Base-by-base conservation (phyloP, 2,329 filamentous ascomycete genomes). In the Colletotrichum godetiae region DNA sequence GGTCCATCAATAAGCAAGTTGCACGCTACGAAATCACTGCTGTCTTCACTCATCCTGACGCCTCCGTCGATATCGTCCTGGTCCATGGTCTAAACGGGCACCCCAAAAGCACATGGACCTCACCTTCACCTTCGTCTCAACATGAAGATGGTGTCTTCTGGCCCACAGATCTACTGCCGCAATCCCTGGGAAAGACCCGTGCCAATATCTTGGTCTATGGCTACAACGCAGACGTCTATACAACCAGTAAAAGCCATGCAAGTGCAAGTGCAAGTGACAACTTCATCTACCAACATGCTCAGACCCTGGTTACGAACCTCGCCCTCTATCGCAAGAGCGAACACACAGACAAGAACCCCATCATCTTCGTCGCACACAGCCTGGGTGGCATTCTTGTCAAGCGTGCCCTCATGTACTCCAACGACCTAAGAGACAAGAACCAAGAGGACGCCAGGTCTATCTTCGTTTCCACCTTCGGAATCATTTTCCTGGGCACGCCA, bases 401-500 rank as follows among this genome's bases (percentile, higher is more conserved):
- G 81, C 86, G 91, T 59, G 91, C 92, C 1, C 83, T 95, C 60
- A 86, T 93, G 62, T 91, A 93, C 79, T 92, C 91, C 58, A 88
- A 89, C 76, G 92, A 91, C 77, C 80, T 93, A 13, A 86, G 85
- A 8, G 87, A 86, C 53, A 86, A 88, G 68, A 87, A 90, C 76
- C 88, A 91, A 49, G 89, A 93, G 73, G 88, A 92, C 68, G 87
- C 91, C 46, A 88, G 92, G 24, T 92, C 92, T 12, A 89, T 95
- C 65, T 94, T 89, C 76, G 88, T 94, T 11, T 94, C 92, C 1
- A 95, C 93, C 0, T 95, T 92, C 78, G 93, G 91, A 29, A 89
- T 95, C 70, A 86, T 95, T 42, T 95, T 95, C 79, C 86, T 95
- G 33, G 93, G 93, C 15, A 95, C 93, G 15, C 93, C 93, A 7